A percentile compares a stretch with the other conserved stretches of the same genome.
phyloP scores from a whole-genome alignment of 176 grass and related monocot species.

The Carex cristatella region DNA sequence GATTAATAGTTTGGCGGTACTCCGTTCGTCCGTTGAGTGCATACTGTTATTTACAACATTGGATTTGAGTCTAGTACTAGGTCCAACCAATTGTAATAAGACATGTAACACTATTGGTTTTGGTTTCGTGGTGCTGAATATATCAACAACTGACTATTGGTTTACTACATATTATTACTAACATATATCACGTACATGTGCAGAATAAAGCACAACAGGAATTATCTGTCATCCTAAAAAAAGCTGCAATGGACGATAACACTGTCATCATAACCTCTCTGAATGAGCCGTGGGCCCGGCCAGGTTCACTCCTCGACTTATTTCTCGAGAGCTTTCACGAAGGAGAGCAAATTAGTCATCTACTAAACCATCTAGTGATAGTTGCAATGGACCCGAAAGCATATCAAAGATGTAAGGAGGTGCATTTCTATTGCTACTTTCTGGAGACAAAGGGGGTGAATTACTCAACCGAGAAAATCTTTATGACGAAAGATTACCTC shows the following conservation, averaged over 20 bases:
- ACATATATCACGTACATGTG: background rate
- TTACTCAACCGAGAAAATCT: conserved; percentile 23
- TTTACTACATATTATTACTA: background rate
- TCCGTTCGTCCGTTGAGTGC: too few species aligned
- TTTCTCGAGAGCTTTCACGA: conserved; percentile 46
- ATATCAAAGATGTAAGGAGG: conserved; percentile 28
- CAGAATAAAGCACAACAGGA: background rate
- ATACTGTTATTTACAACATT: too few species aligned
- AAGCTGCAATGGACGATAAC: conserved; percentile 33
- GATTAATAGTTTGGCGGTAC: too few species aligned
- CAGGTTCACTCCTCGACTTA: conserved; percentile 39
- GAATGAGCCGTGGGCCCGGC: conserved; percentile 29
- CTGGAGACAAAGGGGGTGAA: conserved; percentile 13
- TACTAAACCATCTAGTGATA: conserved; percentile 39
- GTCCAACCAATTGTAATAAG: background rate
- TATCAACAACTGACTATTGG: background rate
- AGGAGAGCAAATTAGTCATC: conserved; percentile 29
- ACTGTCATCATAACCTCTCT: conserved; percentile 39
- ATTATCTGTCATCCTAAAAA: conserved; percentile 7
- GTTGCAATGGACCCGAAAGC: conserved; percentile 40
- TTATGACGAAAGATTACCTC: conserved; percentile 41
- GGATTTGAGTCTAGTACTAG: background rate
- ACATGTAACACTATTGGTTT: background rate
- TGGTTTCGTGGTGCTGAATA: background rate
- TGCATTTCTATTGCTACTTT: conserved; percentile 42